Evolutionary conservation across 2,329 filamentous ascomycete genomes (phyloP).

Genomic region (Teratosphaeria destructans): DNA sequence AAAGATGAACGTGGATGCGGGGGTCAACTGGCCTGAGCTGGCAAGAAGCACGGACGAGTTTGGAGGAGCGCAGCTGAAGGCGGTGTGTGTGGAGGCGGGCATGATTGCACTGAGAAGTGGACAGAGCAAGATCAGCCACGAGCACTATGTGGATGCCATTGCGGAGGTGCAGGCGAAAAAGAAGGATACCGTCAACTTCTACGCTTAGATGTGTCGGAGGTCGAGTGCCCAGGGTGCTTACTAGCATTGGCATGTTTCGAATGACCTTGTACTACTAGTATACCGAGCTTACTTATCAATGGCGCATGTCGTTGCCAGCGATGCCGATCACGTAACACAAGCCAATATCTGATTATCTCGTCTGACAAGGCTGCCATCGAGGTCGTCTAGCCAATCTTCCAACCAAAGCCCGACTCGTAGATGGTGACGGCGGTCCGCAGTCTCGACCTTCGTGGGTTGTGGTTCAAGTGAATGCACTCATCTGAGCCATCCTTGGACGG

Average conservation of each 20-base stretch:
- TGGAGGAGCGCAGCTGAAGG: conserved; percentile 93
- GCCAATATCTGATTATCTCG: background rate
- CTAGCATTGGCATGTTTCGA: background rate
- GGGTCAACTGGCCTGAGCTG: conserved; percentile 91
- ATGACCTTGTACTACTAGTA: background rate
- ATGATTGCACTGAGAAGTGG: conserved; percentile 96
- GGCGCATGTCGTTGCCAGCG: background rate
- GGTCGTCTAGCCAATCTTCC: no score
- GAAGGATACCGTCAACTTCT: conserved; percentile 45
- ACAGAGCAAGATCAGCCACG: conserved; percentile 92
- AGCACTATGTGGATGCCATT: conserved; percentile 98
- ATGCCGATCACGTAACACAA: background rate
- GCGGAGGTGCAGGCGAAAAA: conserved; percentile 91
- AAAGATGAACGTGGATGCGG: conserved; percentile 93
- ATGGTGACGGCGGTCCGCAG: no score
- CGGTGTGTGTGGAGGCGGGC: conserved; percentile 94
- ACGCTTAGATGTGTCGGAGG: conserved; percentile 15
- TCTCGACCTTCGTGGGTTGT: no score
- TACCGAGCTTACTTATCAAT: background rate
- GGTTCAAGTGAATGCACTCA: background rate
- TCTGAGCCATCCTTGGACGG: background rate
- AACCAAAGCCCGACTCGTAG: no score
- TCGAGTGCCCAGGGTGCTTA: background rate
- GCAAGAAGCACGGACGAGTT: conserved; percentile 97
- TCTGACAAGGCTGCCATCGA: no score